These are phyloP conservation scores for Nadsonia fulvescens DNA, from an alignment of 805 yeast species.

Conservation along the genomic window DNA sequence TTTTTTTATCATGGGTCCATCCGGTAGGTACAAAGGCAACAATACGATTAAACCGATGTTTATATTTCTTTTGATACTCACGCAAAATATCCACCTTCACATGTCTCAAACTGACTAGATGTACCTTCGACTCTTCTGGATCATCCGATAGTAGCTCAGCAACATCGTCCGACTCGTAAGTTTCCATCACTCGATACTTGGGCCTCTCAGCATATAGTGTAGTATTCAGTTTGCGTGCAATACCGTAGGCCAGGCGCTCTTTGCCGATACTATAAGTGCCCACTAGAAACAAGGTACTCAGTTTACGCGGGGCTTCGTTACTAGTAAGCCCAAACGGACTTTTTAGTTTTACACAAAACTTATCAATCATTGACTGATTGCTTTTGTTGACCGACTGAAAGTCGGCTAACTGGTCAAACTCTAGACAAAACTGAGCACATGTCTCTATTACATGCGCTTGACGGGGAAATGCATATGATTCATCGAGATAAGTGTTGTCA, in stretches of 20 bases:
- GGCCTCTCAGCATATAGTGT: constrained; percentile 26
- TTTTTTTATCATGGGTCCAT: too few species aligned
- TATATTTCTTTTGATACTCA: constrained; percentile 31
- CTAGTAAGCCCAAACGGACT: constrained; percentile 12
- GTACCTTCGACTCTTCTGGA: constrained; percentile 37
- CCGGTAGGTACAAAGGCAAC: constrained; percentile 82
- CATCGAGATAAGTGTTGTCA: constrained; percentile 80
- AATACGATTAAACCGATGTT: constrained; percentile 33
- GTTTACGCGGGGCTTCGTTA: constrained; percentile 5
- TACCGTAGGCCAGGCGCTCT: constrained; percentile 55
- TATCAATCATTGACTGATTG: constrained; percentile 7
- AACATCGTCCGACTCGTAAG: constrained; percentile 26
- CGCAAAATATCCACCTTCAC: constrained; percentile 24
- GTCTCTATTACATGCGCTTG: constrained; percentile 50
- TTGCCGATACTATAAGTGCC: constrained; percentile 92
- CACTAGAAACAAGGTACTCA: constrained; percentile 38
- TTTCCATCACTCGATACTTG: constrained; percentile 28
- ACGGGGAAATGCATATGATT: constrained; percentile 56
- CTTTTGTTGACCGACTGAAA: constrained; percentile 4
- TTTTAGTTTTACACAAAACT: constrained; percentile 21
- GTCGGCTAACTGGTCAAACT: constrained; percentile 20
- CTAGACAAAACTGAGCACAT: constrained; percentile 34
- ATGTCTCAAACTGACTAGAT: constrained; percentile 53
- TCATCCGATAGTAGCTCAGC: constrained; percentile 25
- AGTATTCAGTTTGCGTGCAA: constrained; percentile 19